These are phyloP conservation scores for Tanacetum coccineum DNA, from an alignment of 129 eudicot species.

Conservation along the genomic window DNA sequence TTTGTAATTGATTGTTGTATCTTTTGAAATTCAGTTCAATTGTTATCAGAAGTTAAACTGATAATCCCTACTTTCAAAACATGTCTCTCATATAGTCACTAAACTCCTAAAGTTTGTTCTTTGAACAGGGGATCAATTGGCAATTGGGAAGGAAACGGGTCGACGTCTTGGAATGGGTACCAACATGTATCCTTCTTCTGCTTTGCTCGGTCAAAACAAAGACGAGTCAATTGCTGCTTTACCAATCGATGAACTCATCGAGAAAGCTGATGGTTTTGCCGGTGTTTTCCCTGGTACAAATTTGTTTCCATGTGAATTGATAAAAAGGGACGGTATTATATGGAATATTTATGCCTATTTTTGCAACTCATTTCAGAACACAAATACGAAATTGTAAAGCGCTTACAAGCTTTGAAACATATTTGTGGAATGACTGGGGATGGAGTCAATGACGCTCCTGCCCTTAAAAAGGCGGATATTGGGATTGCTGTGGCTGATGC, in stretches of 20 bases:
- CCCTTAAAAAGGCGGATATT: slow-evolving; percentile 71
- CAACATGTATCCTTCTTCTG: slow-evolving; percentile 99
- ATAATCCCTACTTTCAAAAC: too few species aligned
- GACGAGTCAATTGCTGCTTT: slow-evolving; percentile 95
- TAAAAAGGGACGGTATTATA: not conserved
- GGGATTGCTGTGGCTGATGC: slow-evolving; percentile 83
- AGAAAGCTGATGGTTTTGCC: slow-evolving; percentile 99
- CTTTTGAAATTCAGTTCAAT: too few species aligned
- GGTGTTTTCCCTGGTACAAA: slow-evolving; percentile 92
- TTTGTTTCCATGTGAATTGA: slow-evolving; percentile 1
- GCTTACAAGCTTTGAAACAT: slow-evolving; percentile 74
- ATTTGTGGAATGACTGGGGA: slow-evolving; percentile 82
- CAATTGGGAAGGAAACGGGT: slow-evolving; percentile 98
- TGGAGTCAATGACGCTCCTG: slow-evolving; percentile 76
- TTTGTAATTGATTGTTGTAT: too few species aligned
- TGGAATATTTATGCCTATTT: not conserved
- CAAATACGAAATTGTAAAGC: slow-evolving; percentile 65
- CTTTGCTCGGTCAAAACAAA: slow-evolving; percentile 92
- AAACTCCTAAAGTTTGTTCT: not conserved
- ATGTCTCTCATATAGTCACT: too few species aligned
- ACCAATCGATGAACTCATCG: slow-evolving; percentile 92
- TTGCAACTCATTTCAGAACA: slow-evolving; percentile 42
- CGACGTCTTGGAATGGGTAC: slow-evolving; percentile 99
- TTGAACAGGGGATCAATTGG: slow-evolving; percentile 89
- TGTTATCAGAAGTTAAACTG: too few species aligned